Base-by-base conservation (phyloP, 2,329 filamentous ascomycete species). In the Monilinia fructigena region DNA sequence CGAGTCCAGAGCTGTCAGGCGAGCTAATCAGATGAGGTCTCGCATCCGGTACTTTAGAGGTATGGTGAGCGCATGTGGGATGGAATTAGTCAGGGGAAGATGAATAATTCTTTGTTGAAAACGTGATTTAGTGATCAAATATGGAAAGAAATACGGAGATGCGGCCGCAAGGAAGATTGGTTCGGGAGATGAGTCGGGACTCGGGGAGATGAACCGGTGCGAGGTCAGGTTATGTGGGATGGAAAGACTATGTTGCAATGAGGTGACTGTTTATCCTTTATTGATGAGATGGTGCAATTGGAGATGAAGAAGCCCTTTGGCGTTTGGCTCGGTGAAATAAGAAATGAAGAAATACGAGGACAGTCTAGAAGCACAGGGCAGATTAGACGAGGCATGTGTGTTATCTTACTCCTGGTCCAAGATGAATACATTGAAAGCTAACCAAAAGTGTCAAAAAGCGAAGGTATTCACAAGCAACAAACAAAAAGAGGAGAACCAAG, bases 291-390 rank as follows among this genome's bases (percentile, higher is more conserved):
- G 4, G 4, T 3, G 31, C 20, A 38, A 20, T 20, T 0, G 8
- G 12, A 12, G 16, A 18, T 20, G 40, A 2, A 16, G 31, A 10
- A 18, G 3, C 1, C 2, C 4, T 11, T 38, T 20, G 4, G 45
- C 7, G 31, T 26, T n/a, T 3, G 14, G 1, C 14, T 38, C 2
- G 2, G 58, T 20, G 45, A 14, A 7, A 14, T 38, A 1, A 14
- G 14, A 20, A 18, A 0, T 16, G 6, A 6, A 3, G 5, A 14
- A 4, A 18, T 10, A 0, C 10, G 8, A 26, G n/a, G 10, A 2
- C 0, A 20, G 11, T 8, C 7, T 8, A 26, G 50, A 2, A 20
- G 23, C 12, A 1, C 8, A 4, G 1, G 26, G 8, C 18, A 4
- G 16, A 35, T 12, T 23, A 38, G 7, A 38, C 18, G 14, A 20